Percentiles rank a stretch among this genome's conserved stretches.
Conservation (phyloP, 306 rosid genomes). For the Prunus davidiana region DNA sequence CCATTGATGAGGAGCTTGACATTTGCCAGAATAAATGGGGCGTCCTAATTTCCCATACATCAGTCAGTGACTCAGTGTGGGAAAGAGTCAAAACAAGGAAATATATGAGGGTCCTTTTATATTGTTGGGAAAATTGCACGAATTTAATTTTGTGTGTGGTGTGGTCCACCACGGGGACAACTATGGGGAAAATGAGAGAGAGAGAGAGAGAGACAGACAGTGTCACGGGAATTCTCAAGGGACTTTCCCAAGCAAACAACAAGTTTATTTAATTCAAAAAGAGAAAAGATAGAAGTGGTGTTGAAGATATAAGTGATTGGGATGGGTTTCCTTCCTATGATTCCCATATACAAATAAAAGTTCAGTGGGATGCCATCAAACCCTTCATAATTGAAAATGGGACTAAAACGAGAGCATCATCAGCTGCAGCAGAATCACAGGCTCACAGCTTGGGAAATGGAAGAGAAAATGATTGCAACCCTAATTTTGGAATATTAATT, state of each 20-base stretch:
- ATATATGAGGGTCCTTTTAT: not conserved
- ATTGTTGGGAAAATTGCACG: not conserved
- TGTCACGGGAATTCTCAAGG: constrained; percentile 25
- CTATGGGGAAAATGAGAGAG: constrained; percentile 12
- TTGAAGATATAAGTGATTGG: not conserved
- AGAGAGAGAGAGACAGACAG: constrained; percentile 19
- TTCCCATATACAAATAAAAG: not conserved
- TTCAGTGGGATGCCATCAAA: not conserved
- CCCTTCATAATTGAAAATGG: not conserved
- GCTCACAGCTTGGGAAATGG: not conserved
- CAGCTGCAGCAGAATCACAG: not conserved
- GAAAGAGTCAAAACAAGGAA: constrained; percentile 17
- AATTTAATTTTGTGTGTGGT: not conserved
- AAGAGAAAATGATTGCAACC: not conserved
- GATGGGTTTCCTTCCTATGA: constrained; percentile 13
- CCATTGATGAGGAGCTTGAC: constrained; percentile 14
- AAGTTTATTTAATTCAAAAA: not conserved
- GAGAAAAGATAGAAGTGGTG: not conserved
- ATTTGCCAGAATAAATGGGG: constrained; percentile 30
- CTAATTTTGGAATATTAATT: not conserved
- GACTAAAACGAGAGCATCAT: not conserved
- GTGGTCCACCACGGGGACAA: constrained; percentile 18
- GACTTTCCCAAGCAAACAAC: constrained; percentile 14
- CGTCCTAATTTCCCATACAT: not conserved
- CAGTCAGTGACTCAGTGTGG: not conserved